These are phyloP conservation scores for Fusarium citri DNA, from an alignment of 2,329 filamentous ascomycete genomes.

Conservation along the genomic window DNA sequence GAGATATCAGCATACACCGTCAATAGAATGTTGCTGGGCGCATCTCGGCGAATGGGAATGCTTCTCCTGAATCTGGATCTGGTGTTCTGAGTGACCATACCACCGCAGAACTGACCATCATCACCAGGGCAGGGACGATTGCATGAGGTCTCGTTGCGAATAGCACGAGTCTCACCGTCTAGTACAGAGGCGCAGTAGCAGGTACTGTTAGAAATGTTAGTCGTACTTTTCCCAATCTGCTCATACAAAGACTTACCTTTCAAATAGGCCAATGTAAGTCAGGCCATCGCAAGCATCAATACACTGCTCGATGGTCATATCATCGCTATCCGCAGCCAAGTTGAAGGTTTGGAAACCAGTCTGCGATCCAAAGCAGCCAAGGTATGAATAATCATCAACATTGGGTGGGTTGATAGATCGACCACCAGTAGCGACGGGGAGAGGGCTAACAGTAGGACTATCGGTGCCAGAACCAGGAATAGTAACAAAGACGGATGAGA, in stretches of 20 bases:
- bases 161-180: constrained; percentile 54
- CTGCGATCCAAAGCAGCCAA: constrained; percentile 58
- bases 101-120: constrained; percentile 56
- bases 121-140: constrained; percentile 57
- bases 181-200: constrained; percentile 61
- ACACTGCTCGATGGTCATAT: constrained; percentile 57
- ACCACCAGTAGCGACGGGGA: constrained; percentile 20
- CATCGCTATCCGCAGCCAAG: constrained; percentile 41
- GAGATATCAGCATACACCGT: constrained; percentile 57
- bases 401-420: constrained; percentile 48
- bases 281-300: constrained; percentile 51
- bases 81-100: constrained; percentile 40
- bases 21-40: constrained; percentile 51
- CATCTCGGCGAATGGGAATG: constrained; percentile 43
- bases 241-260: constrained; percentile 28
- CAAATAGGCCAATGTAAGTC: constrained; percentile 56
- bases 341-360: constrained; percentile 53
- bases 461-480: constrained; percentile 33
- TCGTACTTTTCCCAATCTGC: neutral
- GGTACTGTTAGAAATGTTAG: constrained; percentile 39
- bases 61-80: constrained; percentile 17
- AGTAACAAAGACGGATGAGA: constrained; percentile 46
- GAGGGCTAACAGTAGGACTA: constrained; percentile 25
- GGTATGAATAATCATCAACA: constrained; percentile 50
- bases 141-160: constrained; percentile 47